Conservation (phyloP, 176 grass and related monocot species). For the Leersia perrieri region DNA sequence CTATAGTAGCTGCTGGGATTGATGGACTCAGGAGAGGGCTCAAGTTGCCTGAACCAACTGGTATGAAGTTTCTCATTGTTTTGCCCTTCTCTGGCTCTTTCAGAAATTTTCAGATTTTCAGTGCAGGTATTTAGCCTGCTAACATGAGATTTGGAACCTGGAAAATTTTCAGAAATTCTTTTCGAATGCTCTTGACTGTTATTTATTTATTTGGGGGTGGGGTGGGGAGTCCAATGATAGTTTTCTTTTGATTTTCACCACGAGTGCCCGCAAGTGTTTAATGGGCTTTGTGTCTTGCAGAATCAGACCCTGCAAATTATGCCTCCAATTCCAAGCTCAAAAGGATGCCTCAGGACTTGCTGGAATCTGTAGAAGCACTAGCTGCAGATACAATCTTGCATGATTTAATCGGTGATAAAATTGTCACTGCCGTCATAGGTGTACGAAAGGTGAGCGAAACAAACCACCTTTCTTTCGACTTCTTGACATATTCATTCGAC, state of each 20-base stretch:
- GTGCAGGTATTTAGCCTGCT: background rate
- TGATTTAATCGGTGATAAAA: slow-evolving; percentile 72
- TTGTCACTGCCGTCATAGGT: slow-evolving; percentile 65
- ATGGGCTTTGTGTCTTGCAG: slow-evolving; percentile 40
- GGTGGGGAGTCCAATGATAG: background rate
- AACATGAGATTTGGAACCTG: background rate
- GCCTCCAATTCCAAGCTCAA: slow-evolving; percentile 57
- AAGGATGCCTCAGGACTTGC: slow-evolving; percentile 77
- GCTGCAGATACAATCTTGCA: slow-evolving; percentile 60
- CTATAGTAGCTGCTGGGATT: slow-evolving; percentile 72
- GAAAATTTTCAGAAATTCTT: background rate
- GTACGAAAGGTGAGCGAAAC: slow-evolving; percentile 67
- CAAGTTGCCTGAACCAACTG: slow-evolving; percentile 75
- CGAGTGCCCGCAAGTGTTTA: background rate
- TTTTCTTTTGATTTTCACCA: background rate
- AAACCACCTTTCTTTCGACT: background rate
- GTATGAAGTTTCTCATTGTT: slow-evolving; percentile 36
- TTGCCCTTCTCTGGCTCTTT: background rate
- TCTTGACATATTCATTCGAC: background rate
- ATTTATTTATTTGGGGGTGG: too few relatives aligned
- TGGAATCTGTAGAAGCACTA: slow-evolving; percentile 76
- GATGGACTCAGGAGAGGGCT: slow-evolving; percentile 83
- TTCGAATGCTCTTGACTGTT: too few relatives aligned
- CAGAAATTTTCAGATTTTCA: background rate
- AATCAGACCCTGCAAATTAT: slow-evolving; percentile 76